Conservation (phyloP, 108 stramenopile species). For the Skeletonema marinoi region DNA sequence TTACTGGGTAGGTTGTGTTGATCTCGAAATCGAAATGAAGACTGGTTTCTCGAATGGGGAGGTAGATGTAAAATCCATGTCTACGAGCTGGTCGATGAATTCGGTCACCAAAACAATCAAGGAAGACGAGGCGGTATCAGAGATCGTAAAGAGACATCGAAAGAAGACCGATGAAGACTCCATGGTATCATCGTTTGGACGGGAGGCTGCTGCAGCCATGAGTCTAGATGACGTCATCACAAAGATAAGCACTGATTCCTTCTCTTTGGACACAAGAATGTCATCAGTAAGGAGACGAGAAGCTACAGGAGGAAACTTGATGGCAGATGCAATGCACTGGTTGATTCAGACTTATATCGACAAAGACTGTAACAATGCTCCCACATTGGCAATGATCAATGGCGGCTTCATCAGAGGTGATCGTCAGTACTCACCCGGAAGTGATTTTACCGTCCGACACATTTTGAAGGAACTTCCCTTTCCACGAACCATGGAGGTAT, state of each 20-base stretch:
- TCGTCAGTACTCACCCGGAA: constrained; percentile 39
- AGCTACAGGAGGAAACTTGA: constrained; percentile 36
- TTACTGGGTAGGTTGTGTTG: constrained; percentile 45
- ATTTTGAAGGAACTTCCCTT: constrained; percentile 46
- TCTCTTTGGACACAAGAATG: constrained; percentile 43
- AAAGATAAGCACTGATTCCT: constrained; percentile 2
- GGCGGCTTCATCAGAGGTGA: constrained; percentile 53
- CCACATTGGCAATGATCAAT: constrained; percentile 49
- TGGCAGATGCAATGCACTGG: constrained; percentile 51
- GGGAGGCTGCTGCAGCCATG: constrained; percentile 21
- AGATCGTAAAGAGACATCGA: constrained; percentile 26
- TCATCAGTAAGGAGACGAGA: constrained; percentile 45
- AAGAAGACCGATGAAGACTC: constrained; percentile 25
- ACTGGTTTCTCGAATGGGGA: not conserved
- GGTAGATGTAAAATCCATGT: constrained; percentile 20
- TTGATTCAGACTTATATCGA: constrained; percentile 16
- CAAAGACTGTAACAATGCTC: not conserved
- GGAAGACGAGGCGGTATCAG: constrained; percentile 16
- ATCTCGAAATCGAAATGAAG: constrained; percentile 21
- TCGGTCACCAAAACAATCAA: constrained; percentile 9
- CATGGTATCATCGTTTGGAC: constrained; percentile 25
- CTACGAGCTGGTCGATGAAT: constrained; percentile 45
- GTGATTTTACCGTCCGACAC: constrained; percentile 29
- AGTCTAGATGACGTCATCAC: constrained; percentile 39
- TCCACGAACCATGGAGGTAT: constrained; percentile 28